Base-by-base conservation (phyloP, 176 grass and related monocot genomes). In the Otatea glauca region DNA sequence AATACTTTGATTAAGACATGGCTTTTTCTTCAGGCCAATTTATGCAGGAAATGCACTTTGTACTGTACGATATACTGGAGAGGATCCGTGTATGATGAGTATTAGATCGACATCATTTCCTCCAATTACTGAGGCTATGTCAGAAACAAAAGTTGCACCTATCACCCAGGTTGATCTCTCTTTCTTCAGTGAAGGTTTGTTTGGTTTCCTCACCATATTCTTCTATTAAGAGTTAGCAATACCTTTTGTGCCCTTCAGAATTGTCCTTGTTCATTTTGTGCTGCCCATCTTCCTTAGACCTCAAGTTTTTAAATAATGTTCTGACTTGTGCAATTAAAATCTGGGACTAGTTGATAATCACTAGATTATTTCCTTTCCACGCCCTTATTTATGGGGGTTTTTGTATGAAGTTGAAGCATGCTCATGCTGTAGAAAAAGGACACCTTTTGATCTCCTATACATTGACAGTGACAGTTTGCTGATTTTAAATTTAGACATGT, bases 41-140 rank as follows among this genome's bases (percentile, higher is more conserved):
- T 98, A 95, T 92, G 96, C 96, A 77, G 96, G 96, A 75, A 98
- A 98, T 98, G 96, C 93, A 75, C 88, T 98, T 79, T 95, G 88
- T 59, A 98, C 93, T 25, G 89, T 98, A 27, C 81, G 84, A 76
- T 98, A 96, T 87, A 92, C 72, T 0, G 91, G 96, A 56, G 68
- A 83, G 42, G 78, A 87, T 71, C 96, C 96, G 68, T 98, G 93
- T 86, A 90, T 98, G 74, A 88, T 95, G 89, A 96, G 91, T 56
- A 86, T 98, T 85, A 92, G 96, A 69, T 89, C 93, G 70, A 95
- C 96, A 78, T 98, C 96, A 61, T 98, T 98, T 79, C 79, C 90
- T 64, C 69, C 77, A 72, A 27, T 55, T 90, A 58, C 76, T 42
- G 85, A 81, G 44, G 81, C 80, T 68, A 47, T 88, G 66, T 55